Evolutionary conservation across 2,329 filamentous ascomycete genomes (phyloP).

Genomic region (Fusarium bactridioides): DNA sequence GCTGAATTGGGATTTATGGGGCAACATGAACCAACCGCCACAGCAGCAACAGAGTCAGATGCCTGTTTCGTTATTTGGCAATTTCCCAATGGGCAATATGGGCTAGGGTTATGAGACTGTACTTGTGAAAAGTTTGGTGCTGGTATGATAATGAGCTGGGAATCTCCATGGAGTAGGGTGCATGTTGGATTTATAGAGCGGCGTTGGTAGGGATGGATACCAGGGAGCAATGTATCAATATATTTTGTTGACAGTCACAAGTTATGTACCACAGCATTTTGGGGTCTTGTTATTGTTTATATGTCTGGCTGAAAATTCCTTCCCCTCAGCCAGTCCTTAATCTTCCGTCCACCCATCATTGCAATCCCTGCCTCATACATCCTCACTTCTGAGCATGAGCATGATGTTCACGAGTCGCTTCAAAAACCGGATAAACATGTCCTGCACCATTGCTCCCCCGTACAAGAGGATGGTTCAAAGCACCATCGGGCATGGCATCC

Average conservation of each 20-base stretch:
- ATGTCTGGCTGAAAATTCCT: background rate
- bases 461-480: background rate
- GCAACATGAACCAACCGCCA: constrained; percentile 38
- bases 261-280: background rate
- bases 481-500: background rate
- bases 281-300: background rate
- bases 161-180: constrained; percentile 36
- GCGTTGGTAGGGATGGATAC: constrained; percentile 20
- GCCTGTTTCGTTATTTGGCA: constrained; percentile 44
- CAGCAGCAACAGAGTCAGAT: constrained; percentile 37
- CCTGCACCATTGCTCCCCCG: background rate
- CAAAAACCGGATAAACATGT: background rate
- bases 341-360: too few relatives aligned
- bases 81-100: constrained; percentile 41
- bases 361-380: fast-evolving
- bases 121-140: constrained; percentile 4
- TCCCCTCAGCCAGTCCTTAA: background rate
- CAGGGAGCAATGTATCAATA: constrained; percentile 10
- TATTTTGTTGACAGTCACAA: background rate
- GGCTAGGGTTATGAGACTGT: constrained; percentile 1
- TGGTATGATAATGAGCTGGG: constrained; percentile 17
- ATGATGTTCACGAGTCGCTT: background rate
- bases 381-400: background rate
- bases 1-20: constrained; percentile 59
- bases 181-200: constrained; percentile 33